phyloP scores from a whole-genome alignment of 2,329 filamentous ascomycete genomes.

The Trichothecium roseum region DNA sequence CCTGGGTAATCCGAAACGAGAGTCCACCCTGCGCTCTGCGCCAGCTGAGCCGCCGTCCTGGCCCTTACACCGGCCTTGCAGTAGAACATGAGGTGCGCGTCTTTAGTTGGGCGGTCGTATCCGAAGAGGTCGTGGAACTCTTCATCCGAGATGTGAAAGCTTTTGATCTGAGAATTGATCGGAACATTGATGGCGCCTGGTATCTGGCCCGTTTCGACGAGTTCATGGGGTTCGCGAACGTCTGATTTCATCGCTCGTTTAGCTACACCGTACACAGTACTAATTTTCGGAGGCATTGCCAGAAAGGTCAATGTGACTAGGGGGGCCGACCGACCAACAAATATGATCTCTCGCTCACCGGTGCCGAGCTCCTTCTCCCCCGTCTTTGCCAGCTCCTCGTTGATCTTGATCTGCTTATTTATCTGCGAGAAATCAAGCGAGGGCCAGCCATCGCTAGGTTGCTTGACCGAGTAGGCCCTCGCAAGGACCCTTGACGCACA shows the following conservation, averaged over 20 bases:
- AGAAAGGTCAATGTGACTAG: neutral
- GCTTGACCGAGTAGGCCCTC: conserved; percentile 16
- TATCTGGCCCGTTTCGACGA: conserved; percentile 56
- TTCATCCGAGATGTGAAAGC: conserved; percentile 61
- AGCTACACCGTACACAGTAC: neutral
- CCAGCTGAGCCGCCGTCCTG: conserved; percentile 64
- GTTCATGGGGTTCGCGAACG: conserved; percentile 63
- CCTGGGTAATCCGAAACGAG: conserved; percentile 63
- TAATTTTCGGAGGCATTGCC: too few relatives aligned
- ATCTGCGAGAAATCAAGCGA: conserved; percentile 39
- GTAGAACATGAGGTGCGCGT: conserved; percentile 67
- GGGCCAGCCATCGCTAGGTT: conserved; percentile 20
- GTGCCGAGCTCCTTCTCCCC: conserved; percentile 3
- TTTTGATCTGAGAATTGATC: conserved; percentile 65
- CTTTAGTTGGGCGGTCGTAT: conserved; percentile 53
- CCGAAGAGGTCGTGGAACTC: conserved; percentile 81
- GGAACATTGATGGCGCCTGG: conserved; percentile 78
- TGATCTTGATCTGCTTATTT: conserved; percentile 20
- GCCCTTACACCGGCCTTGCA: conserved; percentile 88
- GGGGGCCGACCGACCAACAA: conserved; percentile 31
- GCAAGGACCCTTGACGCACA: neutral
- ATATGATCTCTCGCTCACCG: conserved; percentile 19
- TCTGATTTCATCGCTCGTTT: conserved; percentile 30
- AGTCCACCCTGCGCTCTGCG: conserved; percentile 64
- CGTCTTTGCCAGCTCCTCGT: conserved; percentile 12